Percentiles rank a stretch among this genome's conserved stretches.
Conservation (phyloP, 2,329 filamentous ascomycete genomes). For the Volutella citrinella region DNA sequence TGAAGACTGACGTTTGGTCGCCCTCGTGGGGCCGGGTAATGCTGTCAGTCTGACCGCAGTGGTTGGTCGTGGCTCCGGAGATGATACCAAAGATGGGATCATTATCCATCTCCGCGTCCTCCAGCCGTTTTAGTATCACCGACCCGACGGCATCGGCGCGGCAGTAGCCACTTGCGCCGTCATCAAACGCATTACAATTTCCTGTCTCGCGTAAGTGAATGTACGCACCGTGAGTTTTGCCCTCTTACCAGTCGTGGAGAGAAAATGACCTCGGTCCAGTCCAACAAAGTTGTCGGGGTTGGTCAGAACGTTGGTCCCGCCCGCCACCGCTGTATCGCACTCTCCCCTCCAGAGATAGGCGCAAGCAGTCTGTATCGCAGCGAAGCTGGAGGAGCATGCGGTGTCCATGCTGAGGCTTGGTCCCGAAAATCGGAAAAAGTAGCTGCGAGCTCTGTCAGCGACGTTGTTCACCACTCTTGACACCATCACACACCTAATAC, state of each 20-base stretch:
- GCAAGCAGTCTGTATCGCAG: conserved; percentile 60
- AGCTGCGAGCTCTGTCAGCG: conserved; percentile 43
- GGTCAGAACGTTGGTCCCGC: conserved; percentile 62
- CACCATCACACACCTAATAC: conserved; percentile 15
- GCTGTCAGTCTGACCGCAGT: conserved; percentile 59
- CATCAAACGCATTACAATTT: conserved; percentile 65
- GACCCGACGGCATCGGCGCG: conserved; percentile 73
- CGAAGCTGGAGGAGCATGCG: conserved; percentile 70
- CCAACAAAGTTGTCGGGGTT: conserved; percentile 66
- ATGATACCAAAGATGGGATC: conserved; percentile 21
- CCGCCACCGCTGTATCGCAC: conserved; percentile 63
- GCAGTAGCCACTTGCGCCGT: conserved; percentile 79
- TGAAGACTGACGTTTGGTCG: conserved; percentile 70
- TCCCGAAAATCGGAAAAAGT: conserved; percentile 71
- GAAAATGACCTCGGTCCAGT: conserved; percentile 62
- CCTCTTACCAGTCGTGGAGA: conserved; percentile 43
- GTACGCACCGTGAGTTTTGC: too few relatives aligned
- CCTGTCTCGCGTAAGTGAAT: too few relatives aligned
- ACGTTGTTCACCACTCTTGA: background rate
- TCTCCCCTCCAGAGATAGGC: conserved; percentile 62
- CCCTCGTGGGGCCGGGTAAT: conserved; percentile 81
- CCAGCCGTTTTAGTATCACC: conserved; percentile 67
- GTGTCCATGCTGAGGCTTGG: conserved; percentile 71
- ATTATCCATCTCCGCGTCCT: conserved; percentile 16
- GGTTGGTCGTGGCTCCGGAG: conserved; percentile 18